Evolutionary conservation across 495 filamentous ascomycete species (phyloP), one percentile per base, ranked within the genome.

Genomic region (Tuber brumale): DNA sequence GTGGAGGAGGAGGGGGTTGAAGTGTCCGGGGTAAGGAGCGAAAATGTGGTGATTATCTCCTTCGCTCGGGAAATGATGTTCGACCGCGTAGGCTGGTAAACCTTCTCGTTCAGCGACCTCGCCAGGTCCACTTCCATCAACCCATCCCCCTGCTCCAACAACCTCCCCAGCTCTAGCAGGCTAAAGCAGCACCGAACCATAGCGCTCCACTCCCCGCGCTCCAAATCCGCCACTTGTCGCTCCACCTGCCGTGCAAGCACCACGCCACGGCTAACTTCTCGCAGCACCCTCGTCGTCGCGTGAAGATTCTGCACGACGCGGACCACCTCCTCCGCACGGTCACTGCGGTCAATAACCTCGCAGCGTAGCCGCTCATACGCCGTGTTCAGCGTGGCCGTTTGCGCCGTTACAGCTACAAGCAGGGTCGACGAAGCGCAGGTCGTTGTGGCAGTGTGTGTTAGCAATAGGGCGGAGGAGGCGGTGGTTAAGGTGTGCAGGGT

Each of bases 401-500:
- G 94, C 27, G 88, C 85, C 70, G 93, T 91, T 21, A 96, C 88
- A 76, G 93, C 89, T 69, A 86, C 84, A 75, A 96, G 86, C 78
- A 98, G 90, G 72, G 86, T 87, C 23, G 87, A 84, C 66, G 90
- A 91, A 0, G 94, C 90, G 35, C 88, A 87, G 57, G 90, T 89
- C 78, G 94, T 92, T 70, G 87, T 86, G 76, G 89, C 87, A 41
- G 93, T 95, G 85, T 97, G 88, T 27, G 89, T 86, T 41, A 98
- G 88, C n/a, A 98, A 86, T 1, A 94, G 92, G 10, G 95, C 86
- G 21, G 96, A 92, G 70, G 92, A 92, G 79, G 91, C 90, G 70
- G 93, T 95, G 69, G 94, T 97, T 39, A 99, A 88, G 27, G 88
- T 87, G 84, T 98, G 91, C 77, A 98, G 97, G 82, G 97, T 93